phyloP scores from a whole-genome alignment of 179 eudicot species.

The Amaranthus tricolor region DNA sequence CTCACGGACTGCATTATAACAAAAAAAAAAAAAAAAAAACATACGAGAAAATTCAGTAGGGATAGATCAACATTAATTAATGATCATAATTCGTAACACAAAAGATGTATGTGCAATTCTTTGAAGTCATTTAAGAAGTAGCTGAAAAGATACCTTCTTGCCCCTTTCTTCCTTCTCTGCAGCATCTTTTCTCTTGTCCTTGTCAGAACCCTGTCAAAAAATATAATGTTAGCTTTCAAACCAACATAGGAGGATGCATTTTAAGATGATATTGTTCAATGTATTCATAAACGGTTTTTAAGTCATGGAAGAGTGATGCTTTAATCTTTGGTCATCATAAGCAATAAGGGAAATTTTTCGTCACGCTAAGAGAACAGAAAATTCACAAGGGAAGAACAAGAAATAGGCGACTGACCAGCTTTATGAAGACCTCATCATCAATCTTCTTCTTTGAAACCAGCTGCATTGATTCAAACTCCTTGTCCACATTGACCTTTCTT shows the following conservation, averaged over 20 bases:
- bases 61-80: neutral
- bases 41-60: neutral
- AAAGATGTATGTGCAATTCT: no score
- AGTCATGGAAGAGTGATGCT: neutral
- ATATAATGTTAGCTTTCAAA: neutral
- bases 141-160: constrained; percentile 38
- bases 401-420: constrained; percentile 44
- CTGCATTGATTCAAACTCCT: constrained; percentile 76
- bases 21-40: neutral
- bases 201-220: constrained; percentile 37
- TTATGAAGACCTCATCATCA: constrained; percentile 65
- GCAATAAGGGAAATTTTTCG: no score
- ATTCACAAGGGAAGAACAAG: no score
- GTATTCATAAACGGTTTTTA: neutral
- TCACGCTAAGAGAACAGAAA: no score
- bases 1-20: constrained; percentile 61
- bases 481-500: constrained; percentile 67
- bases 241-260: neutral
- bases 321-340: no score
- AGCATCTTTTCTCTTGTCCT: constrained; percentile 45
- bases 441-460: constrained; percentile 65
- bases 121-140: neutral
- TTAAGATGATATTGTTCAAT: neutral
- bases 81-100: no score
- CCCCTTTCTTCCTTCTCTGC: constrained; percentile 50